Evolutionary conservation across 2,329 filamentous ascomycete species (phyloP).

Genomic region (Aspergillus hortae): DNA sequence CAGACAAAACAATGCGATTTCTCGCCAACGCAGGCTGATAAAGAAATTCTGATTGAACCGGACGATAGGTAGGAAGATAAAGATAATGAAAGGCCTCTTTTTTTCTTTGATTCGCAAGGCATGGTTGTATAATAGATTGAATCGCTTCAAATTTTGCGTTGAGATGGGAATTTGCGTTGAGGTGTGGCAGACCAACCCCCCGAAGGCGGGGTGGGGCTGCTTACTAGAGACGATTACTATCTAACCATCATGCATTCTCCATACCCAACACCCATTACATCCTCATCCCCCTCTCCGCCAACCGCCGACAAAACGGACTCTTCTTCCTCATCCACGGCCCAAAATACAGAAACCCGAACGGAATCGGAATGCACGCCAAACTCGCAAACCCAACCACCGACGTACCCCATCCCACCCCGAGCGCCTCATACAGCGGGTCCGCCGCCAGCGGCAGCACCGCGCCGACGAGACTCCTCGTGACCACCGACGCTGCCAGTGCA

Average conservation of each 20-base stretch:
- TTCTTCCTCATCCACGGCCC: slow-evolving; percentile 25
- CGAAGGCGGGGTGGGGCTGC: no score
- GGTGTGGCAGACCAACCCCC: no score
- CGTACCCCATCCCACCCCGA: slow-evolving; percentile 42
- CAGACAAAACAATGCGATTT: no score
- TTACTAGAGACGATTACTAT: no score
- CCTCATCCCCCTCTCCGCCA: slow-evolving; percentile 18
- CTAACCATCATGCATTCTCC: not conserved
- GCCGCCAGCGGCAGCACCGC: slow-evolving; percentile 55
- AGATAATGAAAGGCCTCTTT: no score
- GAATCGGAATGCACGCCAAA: slow-evolving; percentile 37
- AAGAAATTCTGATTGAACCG: no score
- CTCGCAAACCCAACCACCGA: slow-evolving; percentile 39
- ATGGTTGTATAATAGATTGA: no score
- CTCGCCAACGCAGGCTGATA: no score
- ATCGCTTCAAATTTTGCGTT: no score
- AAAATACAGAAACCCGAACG: slow-evolving; percentile 34
- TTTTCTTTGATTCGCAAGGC: no score
- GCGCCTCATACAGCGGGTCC: slow-evolving; percentile 32
- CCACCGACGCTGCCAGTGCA: slow-evolving; percentile 52
- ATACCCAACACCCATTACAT: not conserved
- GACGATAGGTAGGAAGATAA: no score
- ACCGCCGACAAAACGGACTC: slow-evolving; percentile 29
- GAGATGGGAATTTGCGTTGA: no score
- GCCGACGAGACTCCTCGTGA: slow-evolving; percentile 50